Percentiles rank a stretch among this genome's conserved stretches.
phyloP scores from a whole-genome alignment of 345 rosid genomes.

The Citrus australasica region DNA sequence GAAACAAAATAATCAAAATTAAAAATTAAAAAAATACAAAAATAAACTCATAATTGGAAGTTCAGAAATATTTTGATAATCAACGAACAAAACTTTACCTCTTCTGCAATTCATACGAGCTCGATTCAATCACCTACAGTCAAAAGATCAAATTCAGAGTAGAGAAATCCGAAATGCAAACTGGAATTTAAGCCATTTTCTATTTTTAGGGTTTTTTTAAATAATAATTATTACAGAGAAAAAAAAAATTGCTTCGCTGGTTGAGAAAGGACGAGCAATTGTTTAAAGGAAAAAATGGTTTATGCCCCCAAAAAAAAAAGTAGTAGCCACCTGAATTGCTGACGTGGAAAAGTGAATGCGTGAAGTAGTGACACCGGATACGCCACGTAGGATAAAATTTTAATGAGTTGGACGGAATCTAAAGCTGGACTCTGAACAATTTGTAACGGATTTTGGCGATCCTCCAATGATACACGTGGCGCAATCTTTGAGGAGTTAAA shows the following conservation, averaged over 20 bases:
- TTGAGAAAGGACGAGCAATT: constrained; percentile 17
- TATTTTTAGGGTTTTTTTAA: background rate
- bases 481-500: constrained; percentile 23
- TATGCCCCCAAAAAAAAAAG: background rate
- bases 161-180: background rate
- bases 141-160: background rate
- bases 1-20: background rate
- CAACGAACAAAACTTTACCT: background rate
- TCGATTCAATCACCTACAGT: background rate
- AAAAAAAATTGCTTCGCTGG: constrained; percentile 17
- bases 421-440: constrained; percentile 21
- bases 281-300: background rate
- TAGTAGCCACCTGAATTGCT: background rate
- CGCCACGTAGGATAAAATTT: background rate
- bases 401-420: constrained; percentile 30
- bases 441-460: constrained; percentile 18
- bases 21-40: background rate
- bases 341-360: constrained; percentile 22
- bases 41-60: background rate
- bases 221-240: background rate
- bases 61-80: background rate
- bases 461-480: constrained; percentile 31
- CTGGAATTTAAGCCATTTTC: background rate
- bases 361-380: background rate
- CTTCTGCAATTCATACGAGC: background rate